Evolutionary conservation across 2,329 filamentous ascomycete genomes (phyloP).

Genomic region (Paracoccidioides brasiliensis): DNA sequence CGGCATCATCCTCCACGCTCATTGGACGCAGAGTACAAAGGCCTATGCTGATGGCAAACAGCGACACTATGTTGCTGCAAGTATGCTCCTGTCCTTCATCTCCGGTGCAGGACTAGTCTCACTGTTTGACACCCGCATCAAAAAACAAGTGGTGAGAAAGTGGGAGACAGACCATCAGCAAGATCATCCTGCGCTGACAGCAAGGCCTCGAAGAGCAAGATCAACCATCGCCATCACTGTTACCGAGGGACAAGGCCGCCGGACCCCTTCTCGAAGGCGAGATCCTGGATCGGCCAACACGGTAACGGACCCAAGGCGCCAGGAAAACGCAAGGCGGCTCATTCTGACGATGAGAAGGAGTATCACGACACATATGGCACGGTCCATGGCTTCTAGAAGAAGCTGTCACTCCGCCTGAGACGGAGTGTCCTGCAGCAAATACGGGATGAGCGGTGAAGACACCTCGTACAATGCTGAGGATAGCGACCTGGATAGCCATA

Average conservation of each 20-base stretch:
- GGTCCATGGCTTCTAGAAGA: not conserved
- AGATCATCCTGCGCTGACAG: not conserved
- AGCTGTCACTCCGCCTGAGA: not conserved
- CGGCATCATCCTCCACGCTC: not conserved
- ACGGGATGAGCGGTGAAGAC: not conserved
- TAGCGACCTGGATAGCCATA: not conserved
- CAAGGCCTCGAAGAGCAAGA: not conserved
- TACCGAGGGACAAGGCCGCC: not conserved
- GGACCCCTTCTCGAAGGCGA: not conserved
- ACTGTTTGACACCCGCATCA: not conserved
- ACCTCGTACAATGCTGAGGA: not conserved
- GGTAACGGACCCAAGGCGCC: not conserved
- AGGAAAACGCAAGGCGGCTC: not conserved
- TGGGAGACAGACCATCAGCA: not conserved
- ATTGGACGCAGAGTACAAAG: conserved; percentile 1
- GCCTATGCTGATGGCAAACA: conserved; percentile 1
- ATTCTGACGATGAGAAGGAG: not conserved
- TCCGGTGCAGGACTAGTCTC: not conserved
- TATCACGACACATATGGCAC: not conserved
- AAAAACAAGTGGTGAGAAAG: not conserved
- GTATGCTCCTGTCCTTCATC: not conserved
- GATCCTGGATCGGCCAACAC: not conserved
- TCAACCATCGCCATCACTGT: not conserved
- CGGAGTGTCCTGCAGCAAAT: not conserved
- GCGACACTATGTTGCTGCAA: not conserved